Percentiles rank a stretch among this genome's conserved stretches.
Evolutionary conservation across 2,329 filamentous ascomycete species (phyloP).

Genomic region (Phaeophleospora eucalypticola): DNA sequence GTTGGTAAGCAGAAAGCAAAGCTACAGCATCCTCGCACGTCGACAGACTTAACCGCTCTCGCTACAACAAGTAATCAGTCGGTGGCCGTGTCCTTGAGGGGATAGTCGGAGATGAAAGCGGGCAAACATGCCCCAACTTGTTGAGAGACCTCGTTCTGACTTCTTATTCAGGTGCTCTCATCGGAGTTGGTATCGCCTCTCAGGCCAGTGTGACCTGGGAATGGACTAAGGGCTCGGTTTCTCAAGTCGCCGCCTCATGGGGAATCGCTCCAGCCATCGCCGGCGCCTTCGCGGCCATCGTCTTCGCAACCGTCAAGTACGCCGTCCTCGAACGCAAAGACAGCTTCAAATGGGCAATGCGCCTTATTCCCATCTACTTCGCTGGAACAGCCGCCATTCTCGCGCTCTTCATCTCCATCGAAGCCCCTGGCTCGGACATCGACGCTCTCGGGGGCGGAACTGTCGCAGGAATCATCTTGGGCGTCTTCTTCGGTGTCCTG

Average conservation of each 20-base stretch:
- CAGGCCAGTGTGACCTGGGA: constrained; percentile 32
- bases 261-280: constrained; percentile 46
- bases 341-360: constrained; percentile 46
- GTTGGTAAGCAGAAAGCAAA: no score
- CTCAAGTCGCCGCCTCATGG: constrained; percentile 55
- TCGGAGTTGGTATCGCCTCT: constrained; percentile 42
- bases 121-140: no score
- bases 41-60: no score
- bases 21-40: no score
- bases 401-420: constrained; percentile 55
- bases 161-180: constrained; percentile 42
- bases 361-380: constrained; percentile 47
- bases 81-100: no score
- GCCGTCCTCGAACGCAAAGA: constrained; percentile 45
- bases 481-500: constrained; percentile 49
- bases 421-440: constrained; percentile 45
- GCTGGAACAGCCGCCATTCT: constrained; percentile 44
- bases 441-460: constrained; percentile 36
- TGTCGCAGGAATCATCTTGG: constrained; percentile 54
- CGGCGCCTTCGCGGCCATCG: constrained; percentile 42
- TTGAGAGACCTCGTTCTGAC: no score
- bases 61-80: no score
- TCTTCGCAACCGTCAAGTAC: constrained; percentile 48
- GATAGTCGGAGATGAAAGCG: no score
- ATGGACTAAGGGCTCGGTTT: constrained; percentile 47